Base-by-base conservation (phyloP, 306 rosid genomes). In the Dalbergia cultrata region DNA sequence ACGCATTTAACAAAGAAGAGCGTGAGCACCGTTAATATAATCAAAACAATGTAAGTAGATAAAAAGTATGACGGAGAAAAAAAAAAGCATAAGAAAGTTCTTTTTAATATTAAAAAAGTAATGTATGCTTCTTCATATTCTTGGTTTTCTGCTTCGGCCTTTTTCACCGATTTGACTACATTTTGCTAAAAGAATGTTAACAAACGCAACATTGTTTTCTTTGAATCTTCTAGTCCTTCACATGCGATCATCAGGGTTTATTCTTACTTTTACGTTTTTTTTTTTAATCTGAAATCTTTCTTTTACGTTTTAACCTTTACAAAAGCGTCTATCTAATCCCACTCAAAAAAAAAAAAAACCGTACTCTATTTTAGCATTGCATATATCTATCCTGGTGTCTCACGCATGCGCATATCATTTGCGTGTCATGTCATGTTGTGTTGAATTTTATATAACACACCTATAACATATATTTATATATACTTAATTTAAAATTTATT, bases 11-110 rank as follows among this genome's bases (percentile, higher is more conserved):
- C 2, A 11, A 21, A 17, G 76, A 70, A 57, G 75, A 8, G 57
- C 68, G 8, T 41, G 41, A 16, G 76, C 52, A 69, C 82, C 71
- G 82, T 59, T 70, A 69, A 59, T 47, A 41, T 59, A 75, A 45
- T 77, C 7, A 70, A 47, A 44, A 58, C 43, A 57, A 69, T 31
- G 7, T 49, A 68, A 68, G 17, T 3, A 58, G 67, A 59, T 59
- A 54, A 16, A 41, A 41, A 19, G 47, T 12, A 31, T 59, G 62
- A 78, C 44, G 63, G 72, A 19, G 63, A 63, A 19, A 63, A 18
- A 69, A 68, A 69, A 44, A 33, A 70, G 34, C 71, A 34, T 7
- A 68, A 19, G 13, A 74, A 9, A 26, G 31, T 7, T 22, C 31
- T 11, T 13, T 33, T 54, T 2, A 9, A 45, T 8, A 43, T 18